Percentiles rank a stretch among this genome's conserved stretches.
phyloP scores from a whole-genome alignment of 805 yeast species.

The Candida endomychidarum region DNA sequence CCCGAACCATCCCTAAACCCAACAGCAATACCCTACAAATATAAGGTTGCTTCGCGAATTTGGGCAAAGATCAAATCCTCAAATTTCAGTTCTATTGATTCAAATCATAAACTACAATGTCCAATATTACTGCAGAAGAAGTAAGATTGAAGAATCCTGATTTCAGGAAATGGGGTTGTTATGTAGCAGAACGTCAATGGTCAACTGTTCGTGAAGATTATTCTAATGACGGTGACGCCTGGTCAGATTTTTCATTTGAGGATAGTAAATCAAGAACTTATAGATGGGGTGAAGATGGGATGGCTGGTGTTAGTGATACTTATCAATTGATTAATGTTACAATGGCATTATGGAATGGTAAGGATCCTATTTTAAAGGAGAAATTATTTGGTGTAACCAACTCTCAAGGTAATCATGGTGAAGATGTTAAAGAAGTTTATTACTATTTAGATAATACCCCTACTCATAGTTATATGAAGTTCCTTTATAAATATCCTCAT shows the following conservation, averaged over 20 bases:
- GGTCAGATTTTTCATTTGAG: constrained; percentile 86
- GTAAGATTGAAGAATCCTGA: constrained; percentile 33
- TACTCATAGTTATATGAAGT: constrained; percentile 89
- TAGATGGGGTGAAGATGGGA: constrained; percentile 96
- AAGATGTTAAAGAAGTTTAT: constrained; percentile 85
- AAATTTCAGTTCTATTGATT: background rate
- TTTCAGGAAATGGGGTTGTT: constrained; percentile 92
- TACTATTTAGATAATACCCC: constrained; percentile 91
- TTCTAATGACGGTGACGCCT: constrained; percentile 82
- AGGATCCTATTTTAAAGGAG: constrained; percentile 82
- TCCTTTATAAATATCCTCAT: constrained; percentile 90
- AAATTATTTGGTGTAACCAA: constrained; percentile 87
- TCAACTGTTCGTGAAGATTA: constrained; percentile 86
- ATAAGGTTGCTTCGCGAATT: constrained; percentile 3
- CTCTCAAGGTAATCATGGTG: constrained; percentile 94
- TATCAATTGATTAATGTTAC: constrained; percentile 74
- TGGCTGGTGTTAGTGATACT: constrained; percentile 85
- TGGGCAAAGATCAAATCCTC: background rate
- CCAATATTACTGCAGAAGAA: constrained; percentile 35
- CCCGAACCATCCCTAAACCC: too few relatives aligned
- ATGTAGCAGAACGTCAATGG: constrained; percentile 86
- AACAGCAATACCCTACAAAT: background rate
- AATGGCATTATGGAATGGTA: constrained; percentile 90
- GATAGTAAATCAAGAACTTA: constrained; percentile 78
- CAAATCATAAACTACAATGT: constrained; percentile 1